Percentiles rank a stretch among this genome's conserved stretches.
Conservation (phyloP, 2,329 filamentous ascomycete genomes). For the Aspergillus hiratsukae region DNA sequence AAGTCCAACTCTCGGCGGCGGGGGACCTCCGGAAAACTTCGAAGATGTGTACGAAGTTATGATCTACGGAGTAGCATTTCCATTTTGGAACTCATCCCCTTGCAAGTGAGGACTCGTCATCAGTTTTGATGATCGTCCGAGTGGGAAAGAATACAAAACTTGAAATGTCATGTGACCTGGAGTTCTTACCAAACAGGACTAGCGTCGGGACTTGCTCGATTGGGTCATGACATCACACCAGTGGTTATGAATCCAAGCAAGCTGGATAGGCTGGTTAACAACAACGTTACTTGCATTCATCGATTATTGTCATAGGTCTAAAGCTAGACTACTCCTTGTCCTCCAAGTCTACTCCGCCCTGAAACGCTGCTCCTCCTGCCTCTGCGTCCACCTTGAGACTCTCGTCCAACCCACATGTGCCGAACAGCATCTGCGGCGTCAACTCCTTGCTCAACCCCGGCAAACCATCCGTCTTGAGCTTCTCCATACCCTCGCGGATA, state of each 20-base stretch:
- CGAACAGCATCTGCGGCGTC: slow-evolving; percentile 38
- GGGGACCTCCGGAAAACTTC: too few species aligned
- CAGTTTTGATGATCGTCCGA: not conserved
- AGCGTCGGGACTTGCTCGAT: too few species aligned
- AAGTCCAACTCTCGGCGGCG: not conserved
- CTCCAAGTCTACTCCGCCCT: slow-evolving; percentile 28
- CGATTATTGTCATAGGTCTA: not conserved
- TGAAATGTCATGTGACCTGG: not conserved
- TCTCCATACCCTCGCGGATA: slow-evolving; percentile 35
- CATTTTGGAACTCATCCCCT: not conserved
- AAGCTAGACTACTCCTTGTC: not conserved
- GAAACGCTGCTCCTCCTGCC: slow-evolving; percentile 35
- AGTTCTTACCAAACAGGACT: not conserved
- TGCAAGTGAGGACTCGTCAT: not conserved
- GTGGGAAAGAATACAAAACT: not conserved
- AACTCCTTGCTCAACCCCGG: slow-evolving; percentile 25
- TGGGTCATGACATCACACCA: too few species aligned
- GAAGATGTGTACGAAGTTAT: too few species aligned
- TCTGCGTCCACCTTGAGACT: slow-evolving; percentile 37
- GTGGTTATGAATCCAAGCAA: too few species aligned
- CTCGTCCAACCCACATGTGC: slow-evolving; percentile 42
- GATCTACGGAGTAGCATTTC: not conserved
- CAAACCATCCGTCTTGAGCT: slow-evolving; percentile 34
- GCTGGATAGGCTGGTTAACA: not conserved
- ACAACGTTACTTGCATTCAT: not conserved